Base-by-base conservation (phyloP, 106 monocot species). In the Chionographis japonica region DNA sequence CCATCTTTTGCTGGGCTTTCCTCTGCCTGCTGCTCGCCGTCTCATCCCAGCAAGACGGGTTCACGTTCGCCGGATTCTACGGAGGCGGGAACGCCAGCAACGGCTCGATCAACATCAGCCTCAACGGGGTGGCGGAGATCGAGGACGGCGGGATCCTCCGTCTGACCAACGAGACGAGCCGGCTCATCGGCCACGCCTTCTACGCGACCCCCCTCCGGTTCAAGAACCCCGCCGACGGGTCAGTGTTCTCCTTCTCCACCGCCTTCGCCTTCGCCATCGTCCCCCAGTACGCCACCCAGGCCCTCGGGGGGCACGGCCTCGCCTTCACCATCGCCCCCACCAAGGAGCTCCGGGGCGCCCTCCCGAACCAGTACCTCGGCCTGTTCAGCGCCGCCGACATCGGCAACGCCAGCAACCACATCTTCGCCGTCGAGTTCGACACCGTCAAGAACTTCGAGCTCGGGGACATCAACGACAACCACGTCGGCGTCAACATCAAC, bases 401-500 rank as follows among this genome's bases (percentile, higher is more conserved):
- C 14, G 84, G 76, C 57, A 72, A 75, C 20, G 4, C 20, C 12
- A 58, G 14, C 71, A 79, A 79, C 40, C 75, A 76, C 36, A 41
- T 84, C 40, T 40, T 84, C 18, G 79, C 79, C 4, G 35, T 79
- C 2, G 84, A 84, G 72, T 68, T 84, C 20, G 84, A 84, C 58
- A 79, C 79, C 7, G 61, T 79, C 13, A 10, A 3, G 2, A 84
- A 54, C 27, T 0, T 61, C 19, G 84, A 79, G 57, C 76, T 76
- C 63, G 1, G 63, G 20, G 84, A 84, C 40, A 72, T 68, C 63
- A 54, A 84, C 37, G 51, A 76, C 62, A 79, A 84, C 52, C 84
- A 84, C 40, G 84, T 79, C 7, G 84, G 84, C 36, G 75, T 84
- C 56, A 71, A 84, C 60, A 53, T 76, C 71, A 79, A 84, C 56